Base-by-base conservation (phyloP, 345 rosid species). In the Camelina sativa region DNA sequence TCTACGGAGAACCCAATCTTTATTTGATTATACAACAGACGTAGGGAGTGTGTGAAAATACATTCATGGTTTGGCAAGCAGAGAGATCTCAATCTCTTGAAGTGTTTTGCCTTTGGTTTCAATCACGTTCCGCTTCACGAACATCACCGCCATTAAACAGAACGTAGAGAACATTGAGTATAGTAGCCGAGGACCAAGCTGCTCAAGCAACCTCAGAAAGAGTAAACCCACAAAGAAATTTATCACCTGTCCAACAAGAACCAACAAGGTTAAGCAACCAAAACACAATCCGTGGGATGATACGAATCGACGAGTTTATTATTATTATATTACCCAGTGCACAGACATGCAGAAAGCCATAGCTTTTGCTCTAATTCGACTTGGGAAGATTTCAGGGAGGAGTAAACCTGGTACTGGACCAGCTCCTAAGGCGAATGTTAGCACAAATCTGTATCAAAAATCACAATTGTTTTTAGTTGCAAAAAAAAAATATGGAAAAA, bases 101-200 rank as follows among this genome's bases (percentile, higher is more conserved):
- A 92, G 99, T 30, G 99, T 87, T 76, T 89, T 95, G 20, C 99
- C 99, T 85, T 92, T 95, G 19, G 99, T 95, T 81, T 95, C 98
- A 75, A 90, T 80, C 6, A 90, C 97, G 51, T 95, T 90, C 69
- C 87, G 78, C 75, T 83, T 90, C 48, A 95, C 99, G 56, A 92
- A 95, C 68, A 77, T 83, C 72, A 90, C 98, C 12, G 92, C 99
- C 80, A 86, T 70, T 67, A 90, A 61, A 86, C 99, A 95, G 79
- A 92, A 82, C 54, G 91, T 78, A 0, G 89, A 89, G 67, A 90
- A 95, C 51, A 88, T 83, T 1, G 97, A 84, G 81, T 95, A 95
- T 73, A 95, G 80, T 37, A 89, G 82, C 80, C 84, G 86, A 9
- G 93, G 87, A 15, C 98, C 99, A 6, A 92, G 92, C 74, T 84